Conservation (phyloP, 164 flowering plant genomes). For the Echeveria elegans region DNA sequence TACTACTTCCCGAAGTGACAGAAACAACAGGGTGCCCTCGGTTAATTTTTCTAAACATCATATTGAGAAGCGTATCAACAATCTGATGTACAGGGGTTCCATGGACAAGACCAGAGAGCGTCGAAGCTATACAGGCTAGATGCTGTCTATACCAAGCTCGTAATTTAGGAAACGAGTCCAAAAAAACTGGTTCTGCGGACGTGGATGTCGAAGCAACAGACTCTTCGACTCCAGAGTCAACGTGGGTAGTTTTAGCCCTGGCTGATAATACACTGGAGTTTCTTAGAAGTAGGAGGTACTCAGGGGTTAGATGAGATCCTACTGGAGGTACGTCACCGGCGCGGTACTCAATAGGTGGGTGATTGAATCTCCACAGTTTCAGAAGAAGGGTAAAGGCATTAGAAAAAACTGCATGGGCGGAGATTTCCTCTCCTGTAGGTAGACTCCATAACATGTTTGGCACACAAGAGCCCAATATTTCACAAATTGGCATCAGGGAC, state of each 20-base stretch:
- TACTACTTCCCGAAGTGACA: conserved; percentile 65
- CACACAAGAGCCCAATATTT: conserved; percentile 84
- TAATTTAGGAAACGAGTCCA: conserved; percentile 85
- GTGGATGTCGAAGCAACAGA: conserved; percentile 25
- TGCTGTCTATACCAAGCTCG: conserved; percentile 92
- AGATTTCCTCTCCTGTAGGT: conserved; percentile 78
- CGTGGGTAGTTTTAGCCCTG: conserved; percentile 37
- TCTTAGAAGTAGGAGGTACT: conserved; percentile 72
- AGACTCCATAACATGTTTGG: conserved; percentile 64
- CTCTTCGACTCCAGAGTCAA: conserved; percentile 35
- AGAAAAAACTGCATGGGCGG: conserved; percentile 77
- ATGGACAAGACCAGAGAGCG: conserved; percentile 79
- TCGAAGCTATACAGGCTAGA: conserved; percentile 84
- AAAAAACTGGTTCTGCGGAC: conserved; percentile 47
- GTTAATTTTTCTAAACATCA: conserved; percentile 75
- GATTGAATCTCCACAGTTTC: conserved; percentile 90
- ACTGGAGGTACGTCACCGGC: conserved; percentile 84
- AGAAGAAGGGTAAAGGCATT: conserved; percentile 89
- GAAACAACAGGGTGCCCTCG: conserved; percentile 52
- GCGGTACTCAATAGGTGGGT: conserved; percentile 83
- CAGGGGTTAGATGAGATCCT: conserved; percentile 90
- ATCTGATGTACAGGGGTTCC: conserved; percentile 81
- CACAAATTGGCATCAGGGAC: conserved; percentile 88
- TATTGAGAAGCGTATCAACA: conserved; percentile 66
- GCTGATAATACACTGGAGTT: conserved; percentile 61